Percentiles rank a stretch among this genome's conserved stretches.
Conservation (phyloP, 116 monocot species). For the Phalaenopsis hybrid region DNA sequence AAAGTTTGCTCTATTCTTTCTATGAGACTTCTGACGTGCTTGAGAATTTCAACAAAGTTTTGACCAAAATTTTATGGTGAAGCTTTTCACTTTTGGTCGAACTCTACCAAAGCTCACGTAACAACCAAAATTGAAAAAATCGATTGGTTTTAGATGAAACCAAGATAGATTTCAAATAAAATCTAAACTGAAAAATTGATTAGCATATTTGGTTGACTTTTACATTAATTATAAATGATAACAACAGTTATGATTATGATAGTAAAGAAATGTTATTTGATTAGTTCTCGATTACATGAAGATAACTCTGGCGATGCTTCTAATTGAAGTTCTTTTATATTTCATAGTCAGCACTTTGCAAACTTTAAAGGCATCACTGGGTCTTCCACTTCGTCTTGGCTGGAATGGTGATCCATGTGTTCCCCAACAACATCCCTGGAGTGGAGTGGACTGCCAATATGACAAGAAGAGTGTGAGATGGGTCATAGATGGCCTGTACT, state of each 20-base stretch:
- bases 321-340: conserved; percentile 7
- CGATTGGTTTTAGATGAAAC: neutral
- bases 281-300: neutral
- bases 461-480: conserved; percentile 43
- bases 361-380: conserved; percentile 55
- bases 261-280: neutral
- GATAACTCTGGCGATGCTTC: neutral
- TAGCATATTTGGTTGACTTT: neutral
- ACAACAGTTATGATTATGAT: neutral
- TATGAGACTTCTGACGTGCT: neutral
- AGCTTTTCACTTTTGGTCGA: neutral
- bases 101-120: neutral
- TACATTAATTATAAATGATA: neutral
- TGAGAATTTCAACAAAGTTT: neutral
- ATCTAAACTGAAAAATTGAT: neutral
- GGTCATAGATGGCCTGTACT: conserved; percentile 96
- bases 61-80: neutral
- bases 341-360: conserved; percentile 65
- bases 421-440: conserved; percentile 98
- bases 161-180: neutral
- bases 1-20: neutral
- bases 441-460: conserved; percentile 85
- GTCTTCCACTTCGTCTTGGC: conserved; percentile 89
- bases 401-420: conserved; percentile 99
- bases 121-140: neutral